Conservation (phyloP, 2,329 filamentous ascomycete genomes). For the Apiospora phragmitis region DNA sequence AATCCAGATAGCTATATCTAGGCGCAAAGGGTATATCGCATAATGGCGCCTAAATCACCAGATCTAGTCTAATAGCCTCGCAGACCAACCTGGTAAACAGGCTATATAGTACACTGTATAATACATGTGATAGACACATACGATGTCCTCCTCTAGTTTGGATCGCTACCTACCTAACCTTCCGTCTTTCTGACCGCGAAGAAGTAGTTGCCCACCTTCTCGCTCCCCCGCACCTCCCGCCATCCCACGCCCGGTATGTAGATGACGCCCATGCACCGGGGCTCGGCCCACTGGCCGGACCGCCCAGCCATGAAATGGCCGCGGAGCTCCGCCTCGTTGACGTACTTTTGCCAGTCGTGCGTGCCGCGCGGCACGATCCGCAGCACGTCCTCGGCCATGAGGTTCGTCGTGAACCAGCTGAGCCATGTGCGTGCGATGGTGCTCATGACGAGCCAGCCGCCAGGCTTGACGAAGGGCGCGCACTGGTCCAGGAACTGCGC, state of each 20-base stretch:
- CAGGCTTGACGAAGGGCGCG: slow-evolving; percentile 77
- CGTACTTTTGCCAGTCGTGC: slow-evolving; percentile 95
- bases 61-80: background rate
- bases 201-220: slow-evolving; percentile 93
- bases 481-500: slow-evolving; percentile 72
- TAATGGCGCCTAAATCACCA: background rate
- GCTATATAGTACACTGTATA: background rate
- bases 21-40: background rate
- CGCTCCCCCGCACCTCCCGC: slow-evolving; percentile 78
- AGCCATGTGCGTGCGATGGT: slow-evolving; percentile 90
- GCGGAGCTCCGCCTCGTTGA: slow-evolving; percentile 79
- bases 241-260: slow-evolving; percentile 91
- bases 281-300: slow-evolving; percentile 57
- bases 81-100: background rate
- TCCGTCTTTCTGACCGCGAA: slow-evolving; percentile 63
- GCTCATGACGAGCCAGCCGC: slow-evolving; percentile 89
- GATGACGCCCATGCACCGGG: slow-evolving; percentile 74
- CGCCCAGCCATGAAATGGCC: slow-evolving; percentile 49
- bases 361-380: slow-evolving; percentile 89
- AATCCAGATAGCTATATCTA: background rate
- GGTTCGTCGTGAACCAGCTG: slow-evolving; percentile 89
- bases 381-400: slow-evolving; percentile 85
- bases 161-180: background rate
- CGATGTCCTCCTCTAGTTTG: background rate
- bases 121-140: background rate